Base-by-base conservation (phyloP, 2,329 filamentous ascomycete genomes). In the Cladophialophora bantiana region DNA sequence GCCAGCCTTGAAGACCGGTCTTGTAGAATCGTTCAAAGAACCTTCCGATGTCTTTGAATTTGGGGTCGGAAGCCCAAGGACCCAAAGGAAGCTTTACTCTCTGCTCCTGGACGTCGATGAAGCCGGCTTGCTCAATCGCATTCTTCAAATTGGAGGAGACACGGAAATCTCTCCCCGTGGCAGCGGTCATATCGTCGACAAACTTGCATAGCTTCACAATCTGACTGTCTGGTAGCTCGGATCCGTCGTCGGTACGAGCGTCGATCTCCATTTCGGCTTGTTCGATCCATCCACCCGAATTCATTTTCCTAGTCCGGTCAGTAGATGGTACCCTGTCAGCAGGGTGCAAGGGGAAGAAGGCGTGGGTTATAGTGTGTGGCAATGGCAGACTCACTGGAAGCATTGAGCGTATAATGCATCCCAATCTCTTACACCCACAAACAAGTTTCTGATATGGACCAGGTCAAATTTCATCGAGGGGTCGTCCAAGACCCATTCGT, bases 31-130 rank as follows among this genome's bases (percentile, higher is more conserved):
- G 65, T 60, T 74, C 68, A 66, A 71, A 73, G 63, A 72, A 74
- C 56, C 66, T 67, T 53, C 80, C 79, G 48, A 79, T 74, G 60
- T 80, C 76, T 70, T 81, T 81, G 58, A 77, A 63, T 58, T 71
- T 74, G 36, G 72, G 68, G 63, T 80, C 78, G 6, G 70, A 74
- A 40, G 75, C 75, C 81, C 81, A 83, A 9, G 77, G 75, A 2
- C 79, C 79, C 15, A 82, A 73, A 0, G 81, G 80, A 75, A 79
- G 78, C 60, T 79, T 79, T 70, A 76, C 81, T 40, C 72, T 72
- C 64, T 72, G 72, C 71, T 82, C 79, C 9, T 78, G 76, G 1
- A 84, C 77, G 67, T 83, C 78, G 4, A 77, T 78, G 69, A 84
- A 84, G 2, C 83, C 83, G 7, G 75, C 73, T 18, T 75, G 68